Conservation (phyloP, 305 asterid genomes). For the Fraxinus paxiana region DNA sequence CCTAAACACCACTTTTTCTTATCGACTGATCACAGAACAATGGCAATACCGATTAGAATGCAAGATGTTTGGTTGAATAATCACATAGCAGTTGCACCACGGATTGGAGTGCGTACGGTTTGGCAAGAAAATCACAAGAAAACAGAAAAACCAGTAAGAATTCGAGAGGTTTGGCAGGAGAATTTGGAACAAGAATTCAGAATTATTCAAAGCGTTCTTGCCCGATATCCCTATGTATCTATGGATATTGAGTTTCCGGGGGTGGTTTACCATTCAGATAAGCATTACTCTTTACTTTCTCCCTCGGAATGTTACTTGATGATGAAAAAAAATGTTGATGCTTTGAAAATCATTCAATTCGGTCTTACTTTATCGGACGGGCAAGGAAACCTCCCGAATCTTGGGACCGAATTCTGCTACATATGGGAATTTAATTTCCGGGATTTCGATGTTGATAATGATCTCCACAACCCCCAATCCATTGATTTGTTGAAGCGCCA, state of each 20-base stretch:
- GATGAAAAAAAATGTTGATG: neutral
- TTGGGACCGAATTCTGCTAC: neutral
- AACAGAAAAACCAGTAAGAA: neutral
- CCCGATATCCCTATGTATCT: neutral
- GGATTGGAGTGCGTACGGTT: neutral
- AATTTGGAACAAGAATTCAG: neutral
- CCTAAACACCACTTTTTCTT: neutral
- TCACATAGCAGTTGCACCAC: neutral
- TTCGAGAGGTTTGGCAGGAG: neutral
- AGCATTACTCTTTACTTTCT: neutral
- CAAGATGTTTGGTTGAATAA: neutral
- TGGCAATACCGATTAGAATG: neutral
- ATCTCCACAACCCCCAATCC: neutral
- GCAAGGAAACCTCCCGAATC: neutral
- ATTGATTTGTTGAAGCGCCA: neutral
- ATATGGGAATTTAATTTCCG: slow-evolving; percentile 1
- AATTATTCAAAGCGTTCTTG: neutral
- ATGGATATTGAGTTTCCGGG: neutral
- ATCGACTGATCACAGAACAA: neutral
- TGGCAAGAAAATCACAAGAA: neutral
- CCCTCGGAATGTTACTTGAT: neutral
- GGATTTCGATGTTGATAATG: slow-evolving; percentile 6
- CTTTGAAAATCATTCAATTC: neutral
- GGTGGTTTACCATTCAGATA: neutral
- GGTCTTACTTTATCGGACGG: neutral